These are phyloP conservation scores for Pugionium dolabratum DNA, from an alignment of 345 rosid genomes.

Conservation along the genomic window DNA sequence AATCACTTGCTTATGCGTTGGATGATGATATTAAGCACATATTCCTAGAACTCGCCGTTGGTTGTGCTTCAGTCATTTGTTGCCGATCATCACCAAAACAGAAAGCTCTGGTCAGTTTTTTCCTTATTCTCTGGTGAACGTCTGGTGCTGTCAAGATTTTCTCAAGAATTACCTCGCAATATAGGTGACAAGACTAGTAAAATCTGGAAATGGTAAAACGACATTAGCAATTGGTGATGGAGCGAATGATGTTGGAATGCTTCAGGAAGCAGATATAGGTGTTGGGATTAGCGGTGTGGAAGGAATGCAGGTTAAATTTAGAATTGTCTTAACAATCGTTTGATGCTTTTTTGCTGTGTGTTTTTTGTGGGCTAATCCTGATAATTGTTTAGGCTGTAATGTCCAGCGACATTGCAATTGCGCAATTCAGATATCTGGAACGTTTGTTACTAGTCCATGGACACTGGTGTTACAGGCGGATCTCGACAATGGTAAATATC, in stretches of 20 bases:
- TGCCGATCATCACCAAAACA: constrained; percentile 97
- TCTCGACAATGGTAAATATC: constrained; percentile 73
- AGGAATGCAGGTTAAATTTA: constrained; percentile 85
- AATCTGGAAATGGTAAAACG: constrained; percentile 73
- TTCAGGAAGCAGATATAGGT: constrained; percentile 99
- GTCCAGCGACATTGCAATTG: too few species aligned
- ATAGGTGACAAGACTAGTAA: constrained; percentile 91
- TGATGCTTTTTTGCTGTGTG: background rate
- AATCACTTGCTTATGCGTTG: constrained; percentile 86
- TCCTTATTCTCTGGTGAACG: background rate
- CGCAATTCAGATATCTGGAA: constrained; percentile 86
- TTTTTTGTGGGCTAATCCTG: constrained; percentile 3
- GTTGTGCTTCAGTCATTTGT: constrained; percentile 94
- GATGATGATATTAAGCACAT: constrained; percentile 65
- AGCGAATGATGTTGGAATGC: constrained; percentile 99
- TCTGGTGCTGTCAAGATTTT: constrained; percentile 1
- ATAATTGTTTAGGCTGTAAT: constrained; percentile 64
- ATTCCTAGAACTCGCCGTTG: constrained; percentile 75
- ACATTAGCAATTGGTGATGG: too few species aligned
- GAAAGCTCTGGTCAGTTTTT: constrained; percentile 76
- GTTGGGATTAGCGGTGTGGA: constrained; percentile 94
- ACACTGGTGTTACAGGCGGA: constrained; percentile 95
- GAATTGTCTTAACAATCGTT: constrained; percentile 5
- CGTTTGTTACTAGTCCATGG: constrained; percentile 93
- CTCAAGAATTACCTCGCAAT: constrained; percentile 31